These are phyloP conservation scores for Diplodia mutila DNA, from an alignment of 2,329 filamentous ascomycete species.

Conservation along the genomic window DNA sequence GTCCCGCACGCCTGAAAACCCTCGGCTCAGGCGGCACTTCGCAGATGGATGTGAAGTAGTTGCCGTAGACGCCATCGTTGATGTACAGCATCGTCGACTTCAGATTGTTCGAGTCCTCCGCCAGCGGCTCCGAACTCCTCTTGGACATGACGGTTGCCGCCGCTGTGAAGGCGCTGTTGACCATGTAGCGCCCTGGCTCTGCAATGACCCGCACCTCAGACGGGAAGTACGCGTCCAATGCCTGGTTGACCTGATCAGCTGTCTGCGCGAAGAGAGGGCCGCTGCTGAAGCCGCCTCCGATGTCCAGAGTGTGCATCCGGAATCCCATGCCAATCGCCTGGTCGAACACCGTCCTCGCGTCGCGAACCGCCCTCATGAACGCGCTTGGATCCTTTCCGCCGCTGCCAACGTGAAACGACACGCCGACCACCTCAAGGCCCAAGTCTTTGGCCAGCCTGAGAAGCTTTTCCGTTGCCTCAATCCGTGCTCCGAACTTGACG, in stretches of 20 bases:
- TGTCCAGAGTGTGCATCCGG: constrained; percentile 78
- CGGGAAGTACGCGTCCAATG: constrained; percentile 85
- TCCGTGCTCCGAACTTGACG: constrained; percentile 88
- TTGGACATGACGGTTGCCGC: constrained; percentile 92
- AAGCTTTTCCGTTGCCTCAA: constrained; percentile 75
- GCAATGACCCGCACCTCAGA: constrained; percentile 79
- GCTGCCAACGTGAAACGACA: constrained; percentile 94
- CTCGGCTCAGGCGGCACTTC: constrained; percentile 84
- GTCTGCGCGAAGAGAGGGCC: constrained; percentile 57
- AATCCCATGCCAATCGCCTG: constrained; percentile 74
- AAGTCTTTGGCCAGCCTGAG: constrained; percentile 75
- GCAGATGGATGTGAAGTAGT: constrained; percentile 96
- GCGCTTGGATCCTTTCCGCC: constrained; percentile 86
- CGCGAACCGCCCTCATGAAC: constrained; percentile 81
- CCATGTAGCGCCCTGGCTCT: constrained; percentile 91
- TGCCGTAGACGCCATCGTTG: constrained; percentile 93
- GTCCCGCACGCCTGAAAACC: constrained; percentile 65
- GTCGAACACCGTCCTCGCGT: constrained; percentile 82
- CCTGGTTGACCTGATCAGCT: constrained; percentile 51
- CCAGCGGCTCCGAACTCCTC: constrained; percentile 73
- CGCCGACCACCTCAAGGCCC: constrained; percentile 82
- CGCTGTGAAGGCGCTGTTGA: constrained; percentile 83
- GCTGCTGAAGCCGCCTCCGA: constrained; percentile 92
- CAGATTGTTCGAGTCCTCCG: constrained; percentile 55
- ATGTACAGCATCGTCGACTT: constrained; percentile 90